Percentiles rank a stretch among this genome's conserved stretches.
These are phyloP conservation scores for Penicillium hordei DNA, from an alignment of 2,329 filamentous ascomycete species.

Conservation along the genomic window DNA sequence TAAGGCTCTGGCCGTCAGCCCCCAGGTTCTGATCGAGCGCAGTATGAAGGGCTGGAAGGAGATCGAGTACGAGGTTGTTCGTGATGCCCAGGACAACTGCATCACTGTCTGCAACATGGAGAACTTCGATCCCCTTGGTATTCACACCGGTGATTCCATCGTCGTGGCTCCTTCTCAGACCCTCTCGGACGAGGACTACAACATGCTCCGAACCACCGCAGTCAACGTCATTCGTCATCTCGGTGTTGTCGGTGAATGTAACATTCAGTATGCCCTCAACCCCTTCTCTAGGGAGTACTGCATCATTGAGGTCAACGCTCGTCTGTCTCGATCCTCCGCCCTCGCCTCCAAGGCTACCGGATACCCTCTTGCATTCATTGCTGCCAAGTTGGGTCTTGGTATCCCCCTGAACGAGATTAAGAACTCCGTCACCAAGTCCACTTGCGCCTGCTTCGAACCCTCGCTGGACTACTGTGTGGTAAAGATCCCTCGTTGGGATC, in stretches of 20 bases:
- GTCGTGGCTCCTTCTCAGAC: conserved; percentile 97
- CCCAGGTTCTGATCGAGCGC: conserved; percentile 92
- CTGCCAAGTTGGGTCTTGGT: conserved; percentile 90
- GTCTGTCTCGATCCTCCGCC: conserved; percentile 91
- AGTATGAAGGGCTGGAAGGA: conserved; percentile 99
- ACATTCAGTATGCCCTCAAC: conserved; percentile 97
- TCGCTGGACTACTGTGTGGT: conserved; percentile 97
- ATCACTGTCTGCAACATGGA: conserved; percentile 99
- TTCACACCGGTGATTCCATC: conserved; percentile 97
- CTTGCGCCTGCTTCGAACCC: conserved; percentile 96
- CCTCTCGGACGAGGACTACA: conserved; percentile 95
- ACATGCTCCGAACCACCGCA: conserved; percentile 96
- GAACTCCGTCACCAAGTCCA: conserved; percentile 93
- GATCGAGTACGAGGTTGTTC: conserved; percentile 97
- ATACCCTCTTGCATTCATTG: conserved; percentile 93
- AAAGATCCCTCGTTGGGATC: conserved; percentile 97
- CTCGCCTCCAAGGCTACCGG: conserved; percentile 96
- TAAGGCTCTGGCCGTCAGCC: conserved; percentile 91
- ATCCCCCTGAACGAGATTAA: conserved; percentile 95
- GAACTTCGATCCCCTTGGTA: conserved; percentile 97
- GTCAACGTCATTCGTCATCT: conserved; percentile 97
- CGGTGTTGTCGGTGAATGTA: conserved; percentile 96
- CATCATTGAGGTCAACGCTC: conserved; percentile 98
- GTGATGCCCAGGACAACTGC: conserved; percentile 94
- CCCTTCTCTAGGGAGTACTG: conserved; percentile 95